Percentiles rank a stretch among this genome's conserved stretches.
These are phyloP conservation scores for Candida methanosorbosa DNA, from an alignment of 805 yeast genomes.

Conservation along the genomic window DNA sequence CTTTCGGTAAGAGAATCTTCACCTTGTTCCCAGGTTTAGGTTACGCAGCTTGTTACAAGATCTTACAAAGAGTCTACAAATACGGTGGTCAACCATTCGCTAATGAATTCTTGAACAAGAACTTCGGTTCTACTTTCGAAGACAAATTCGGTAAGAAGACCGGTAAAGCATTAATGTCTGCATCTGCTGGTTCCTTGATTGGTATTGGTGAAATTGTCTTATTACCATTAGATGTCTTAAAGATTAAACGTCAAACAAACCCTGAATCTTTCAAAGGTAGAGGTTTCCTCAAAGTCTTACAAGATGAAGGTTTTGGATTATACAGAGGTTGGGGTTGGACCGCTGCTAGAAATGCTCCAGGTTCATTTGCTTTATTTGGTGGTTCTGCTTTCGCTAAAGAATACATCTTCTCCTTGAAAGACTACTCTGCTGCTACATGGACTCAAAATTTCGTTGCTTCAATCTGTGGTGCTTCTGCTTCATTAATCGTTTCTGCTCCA, in stretches of 20 bases:
- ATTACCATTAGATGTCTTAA: slow-evolving; percentile 91
- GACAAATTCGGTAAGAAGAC: slow-evolving; percentile 81
- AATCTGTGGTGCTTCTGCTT: slow-evolving; percentile 93
- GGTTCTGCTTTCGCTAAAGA: slow-evolving; percentile 99
- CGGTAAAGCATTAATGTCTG: slow-evolving; percentile 95
- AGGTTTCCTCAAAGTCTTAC: slow-evolving; percentile 78
- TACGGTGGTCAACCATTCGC: slow-evolving; percentile 99
- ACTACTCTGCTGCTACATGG: slow-evolving; percentile 92
- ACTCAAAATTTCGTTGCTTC: slow-evolving; percentile 90
- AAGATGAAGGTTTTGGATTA: slow-evolving; percentile 88
- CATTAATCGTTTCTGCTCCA: slow-evolving; percentile 95
- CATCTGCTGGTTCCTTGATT: slow-evolving; percentile 93
- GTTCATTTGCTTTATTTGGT: slow-evolving; percentile 94
- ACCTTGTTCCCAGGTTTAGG: slow-evolving; percentile 97
- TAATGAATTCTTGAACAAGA: slow-evolving; percentile 77
- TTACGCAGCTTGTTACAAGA: slow-evolving; percentile 95
- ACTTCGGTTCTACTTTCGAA: slow-evolving; percentile 67
- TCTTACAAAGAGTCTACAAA: slow-evolving; percentile 94
- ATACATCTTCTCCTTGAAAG: slow-evolving; percentile 77
- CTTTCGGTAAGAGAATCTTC: slow-evolving; percentile 61
- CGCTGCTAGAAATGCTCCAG: slow-evolving; percentile 99
- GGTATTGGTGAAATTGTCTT: slow-evolving; percentile 97
- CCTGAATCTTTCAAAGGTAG: slow-evolving; percentile 99
- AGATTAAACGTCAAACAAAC: slow-evolving; percentile 98
- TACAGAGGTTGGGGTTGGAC: slow-evolving; percentile 99